Evolutionary conservation across 208 protist genomes (phyloP).

Genomic region (Acanthamoeba royreba): DNA sequence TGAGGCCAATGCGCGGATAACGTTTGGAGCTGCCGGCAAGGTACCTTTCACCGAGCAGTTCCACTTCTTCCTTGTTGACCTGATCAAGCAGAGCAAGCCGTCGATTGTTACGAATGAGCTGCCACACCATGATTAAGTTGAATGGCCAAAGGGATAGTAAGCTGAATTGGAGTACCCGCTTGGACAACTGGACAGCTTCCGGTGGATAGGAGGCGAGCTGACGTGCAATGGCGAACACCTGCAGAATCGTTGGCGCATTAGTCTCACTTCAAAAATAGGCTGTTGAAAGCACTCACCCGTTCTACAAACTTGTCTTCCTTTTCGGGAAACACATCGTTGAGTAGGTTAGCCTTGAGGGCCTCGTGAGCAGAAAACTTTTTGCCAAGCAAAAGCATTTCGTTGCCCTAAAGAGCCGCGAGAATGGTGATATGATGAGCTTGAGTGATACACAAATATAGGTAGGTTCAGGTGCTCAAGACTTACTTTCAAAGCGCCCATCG

Average conservation of each 20-base stretch:
- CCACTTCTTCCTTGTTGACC: not conserved
- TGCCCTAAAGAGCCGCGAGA: no score
- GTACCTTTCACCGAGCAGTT: not conserved
- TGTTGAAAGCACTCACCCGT: not conserved
- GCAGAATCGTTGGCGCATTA: no score
- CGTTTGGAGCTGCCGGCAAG: not conserved
- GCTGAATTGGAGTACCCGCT: not conserved
- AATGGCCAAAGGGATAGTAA: no score
- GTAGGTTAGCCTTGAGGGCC: conserved; percentile 10
- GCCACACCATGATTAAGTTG: no score
- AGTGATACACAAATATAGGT: no score
- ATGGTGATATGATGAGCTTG: no score
- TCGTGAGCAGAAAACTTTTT: conserved; percentile 17
- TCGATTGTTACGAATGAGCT: not conserved
- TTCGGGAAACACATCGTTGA: not conserved
- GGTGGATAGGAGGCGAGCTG: not conserved
- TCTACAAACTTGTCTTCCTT: not conserved
- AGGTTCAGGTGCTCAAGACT: no score
- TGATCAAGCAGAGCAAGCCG: not conserved
- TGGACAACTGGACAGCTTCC: conserved; percentile 16
- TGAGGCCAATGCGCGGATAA: no score
- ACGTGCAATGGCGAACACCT: not conserved
- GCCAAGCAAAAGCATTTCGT: conserved; percentile 35
- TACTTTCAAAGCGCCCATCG: conserved; percentile 19
- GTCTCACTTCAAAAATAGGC: no score